Evolutionary conservation across 306 rosid species (phyloP).

Genomic region (Sindora glabra): DNA sequence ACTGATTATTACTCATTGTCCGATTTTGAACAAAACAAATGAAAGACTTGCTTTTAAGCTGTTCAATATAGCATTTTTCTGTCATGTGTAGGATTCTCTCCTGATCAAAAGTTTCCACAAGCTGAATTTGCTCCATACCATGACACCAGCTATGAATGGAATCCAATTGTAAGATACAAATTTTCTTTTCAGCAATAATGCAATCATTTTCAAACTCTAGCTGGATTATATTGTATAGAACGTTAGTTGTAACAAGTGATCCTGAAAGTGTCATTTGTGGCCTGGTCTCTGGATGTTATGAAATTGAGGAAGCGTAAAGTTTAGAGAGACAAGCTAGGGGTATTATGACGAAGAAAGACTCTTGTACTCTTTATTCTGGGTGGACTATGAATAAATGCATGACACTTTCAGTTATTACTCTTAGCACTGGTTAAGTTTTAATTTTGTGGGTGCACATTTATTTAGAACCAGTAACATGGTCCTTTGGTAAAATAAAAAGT

Average conservation of each 20-base stretch:
- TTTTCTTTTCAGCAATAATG: background rate
- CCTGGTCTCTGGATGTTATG: background rate
- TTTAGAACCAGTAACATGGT: background rate
- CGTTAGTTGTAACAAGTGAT: constrained; percentile 1
- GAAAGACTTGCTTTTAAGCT: constrained; percentile 5
- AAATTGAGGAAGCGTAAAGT: too few relatives aligned
- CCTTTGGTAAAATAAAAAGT: background rate
- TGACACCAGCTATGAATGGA: constrained; percentile 64
- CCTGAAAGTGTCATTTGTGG: background rate
- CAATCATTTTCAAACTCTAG: constrained; percentile 7
- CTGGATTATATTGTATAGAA: background rate
- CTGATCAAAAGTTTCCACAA: constrained; percentile 77
- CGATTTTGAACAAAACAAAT: background rate
- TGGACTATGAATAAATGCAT: too few relatives aligned
- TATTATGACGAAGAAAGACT: too few relatives aligned
- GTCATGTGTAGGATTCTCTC: constrained; percentile 69
- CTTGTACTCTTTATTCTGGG: too few relatives aligned
- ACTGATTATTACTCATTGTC: background rate
- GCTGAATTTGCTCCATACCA: constrained; percentile 64
- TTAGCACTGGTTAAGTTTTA: too few relatives aligned
- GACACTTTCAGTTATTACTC: too few relatives aligned
- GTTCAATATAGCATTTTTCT: constrained; percentile 16
- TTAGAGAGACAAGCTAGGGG: too few relatives aligned
- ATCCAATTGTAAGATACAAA: constrained; percentile 54
- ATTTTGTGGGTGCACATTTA: background rate